Percentiles rank a stretch among this genome's conserved stretches.
Evolutionary conservation across 1,139 yeast genomes (phyloP).

Genomic region (Hyphopichia burtonii): DNA sequence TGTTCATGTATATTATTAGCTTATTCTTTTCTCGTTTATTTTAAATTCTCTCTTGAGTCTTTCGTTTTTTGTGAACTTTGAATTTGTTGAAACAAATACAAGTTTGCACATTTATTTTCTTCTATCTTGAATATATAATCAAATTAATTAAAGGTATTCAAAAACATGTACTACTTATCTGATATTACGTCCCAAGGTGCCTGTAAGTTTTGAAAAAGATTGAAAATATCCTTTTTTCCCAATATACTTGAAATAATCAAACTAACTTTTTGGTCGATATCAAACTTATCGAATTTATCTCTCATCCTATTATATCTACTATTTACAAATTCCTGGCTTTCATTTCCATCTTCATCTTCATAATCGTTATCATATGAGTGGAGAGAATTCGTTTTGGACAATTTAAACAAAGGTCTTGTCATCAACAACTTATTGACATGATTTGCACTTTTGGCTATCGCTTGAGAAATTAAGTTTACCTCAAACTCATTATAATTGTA

Average conservation of each 20-base stretch:
- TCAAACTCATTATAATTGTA: slow-evolving; percentile 46
- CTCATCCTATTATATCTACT: slow-evolving; percentile 5
- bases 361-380: neutral
- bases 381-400: neutral
- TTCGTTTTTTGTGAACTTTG: neutral
- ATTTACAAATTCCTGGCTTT: neutral
- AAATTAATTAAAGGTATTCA: too few species aligned
- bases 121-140: too few species aligned
- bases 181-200: slow-evolving; percentile 17
- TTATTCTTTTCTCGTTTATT: slow-evolving; percentile 1
- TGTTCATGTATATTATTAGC: slow-evolving; percentile 5
- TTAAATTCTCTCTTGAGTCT: neutral
- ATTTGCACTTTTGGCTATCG: slow-evolving; percentile 32
- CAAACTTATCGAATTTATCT: slow-evolving; percentile 11
- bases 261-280: slow-evolving; percentile 22
- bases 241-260: slow-evolving; percentile 15
- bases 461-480: slow-evolving; percentile 27
- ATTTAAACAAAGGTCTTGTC: slow-evolving; percentile 18
- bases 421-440: slow-evolving; percentile 20
- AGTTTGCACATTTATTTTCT: too few species aligned
- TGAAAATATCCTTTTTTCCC: slow-evolving; percentile 5
- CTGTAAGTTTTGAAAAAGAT: slow-evolving; percentile 11
- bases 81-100: too few species aligned
- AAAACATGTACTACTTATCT: neutral
- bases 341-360: slow-evolving; percentile 1